A percentile compares a stretch with the other conserved stretches of the same genome.
Conservation (phyloP, 805 yeast genomes). For the Candida insectorum region DNA sequence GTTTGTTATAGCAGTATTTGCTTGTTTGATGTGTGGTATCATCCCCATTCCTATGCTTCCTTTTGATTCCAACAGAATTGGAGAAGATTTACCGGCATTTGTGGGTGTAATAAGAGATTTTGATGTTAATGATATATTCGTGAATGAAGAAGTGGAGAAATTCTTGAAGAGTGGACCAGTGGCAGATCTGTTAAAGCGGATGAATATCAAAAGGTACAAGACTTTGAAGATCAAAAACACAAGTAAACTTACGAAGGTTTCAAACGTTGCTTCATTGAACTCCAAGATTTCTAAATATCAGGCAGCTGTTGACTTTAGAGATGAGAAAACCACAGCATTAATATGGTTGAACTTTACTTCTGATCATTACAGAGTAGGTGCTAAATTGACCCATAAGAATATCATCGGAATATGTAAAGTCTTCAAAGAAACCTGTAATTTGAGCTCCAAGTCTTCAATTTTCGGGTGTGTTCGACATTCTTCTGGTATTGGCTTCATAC, state of each 20-base stretch:
- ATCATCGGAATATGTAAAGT: constrained; percentile 81
- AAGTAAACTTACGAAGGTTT: constrained; percentile 47
- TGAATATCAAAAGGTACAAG: constrained; percentile 26
- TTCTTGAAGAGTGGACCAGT: constrained; percentile 67
- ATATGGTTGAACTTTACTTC: constrained; percentile 71
- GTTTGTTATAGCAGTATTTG: constrained; percentile 75
- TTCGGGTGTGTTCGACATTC: constrained; percentile 86
- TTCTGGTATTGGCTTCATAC: constrained; percentile 82
- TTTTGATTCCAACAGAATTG: constrained; percentile 59
- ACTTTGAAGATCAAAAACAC: constrained; percentile 65
- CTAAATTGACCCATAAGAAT: constrained; percentile 54
- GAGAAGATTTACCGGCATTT: constrained; percentile 72
- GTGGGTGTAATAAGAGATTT: constrained; percentile 65
- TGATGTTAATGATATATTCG: constrained; percentile 67
- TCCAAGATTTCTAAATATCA: constrained; percentile 43
- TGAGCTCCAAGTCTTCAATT: constrained; percentile 67
- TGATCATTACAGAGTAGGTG: constrained; percentile 65
- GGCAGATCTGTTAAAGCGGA: constrained; percentile 53
- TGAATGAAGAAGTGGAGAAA: constrained; percentile 72
- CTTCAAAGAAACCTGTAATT: constrained; percentile 86
- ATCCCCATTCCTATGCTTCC: constrained; percentile 77
- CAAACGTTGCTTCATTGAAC: constrained; percentile 38
- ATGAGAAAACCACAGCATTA: constrained; percentile 47
- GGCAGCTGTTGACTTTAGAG: constrained; percentile 35
- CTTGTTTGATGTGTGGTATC: constrained; percentile 80